Conservation (phyloP, 805 yeast species). For the Diddensiella santjacobensis region DNA sequence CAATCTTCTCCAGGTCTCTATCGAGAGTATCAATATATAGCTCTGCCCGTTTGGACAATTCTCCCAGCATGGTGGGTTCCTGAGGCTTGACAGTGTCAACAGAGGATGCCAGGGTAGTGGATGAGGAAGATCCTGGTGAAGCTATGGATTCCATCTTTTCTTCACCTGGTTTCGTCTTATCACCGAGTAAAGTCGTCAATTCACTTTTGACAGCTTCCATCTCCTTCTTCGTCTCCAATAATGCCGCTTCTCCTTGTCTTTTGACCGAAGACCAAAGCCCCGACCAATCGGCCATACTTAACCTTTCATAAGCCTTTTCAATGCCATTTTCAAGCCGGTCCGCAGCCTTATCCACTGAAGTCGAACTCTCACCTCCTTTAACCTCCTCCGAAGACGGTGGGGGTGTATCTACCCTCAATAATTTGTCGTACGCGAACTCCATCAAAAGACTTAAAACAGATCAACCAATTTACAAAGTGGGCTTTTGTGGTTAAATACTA, state of each 20-base stretch:
- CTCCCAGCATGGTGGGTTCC: slow-evolving; percentile 27
- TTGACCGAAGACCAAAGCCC: slow-evolving; percentile 30
- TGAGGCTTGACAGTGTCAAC: slow-evolving; percentile 13
- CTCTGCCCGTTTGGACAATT: slow-evolving; percentile 47
- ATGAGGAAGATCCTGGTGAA: background rate
- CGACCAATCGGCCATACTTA: slow-evolving; percentile 21
- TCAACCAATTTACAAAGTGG: background rate
- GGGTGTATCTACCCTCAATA: slow-evolving; percentile 14
- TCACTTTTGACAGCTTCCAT: slow-evolving; percentile 20
- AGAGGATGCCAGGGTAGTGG: slow-evolving; percentile 8
- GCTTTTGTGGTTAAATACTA: too few relatives aligned
- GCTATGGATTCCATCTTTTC: background rate
- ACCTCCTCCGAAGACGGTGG: slow-evolving; percentile 1
- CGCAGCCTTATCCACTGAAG: slow-evolving; percentile 27
- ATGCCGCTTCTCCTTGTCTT: slow-evolving; percentile 29
- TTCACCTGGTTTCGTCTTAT: background rate
- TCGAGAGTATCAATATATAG: slow-evolving; percentile 68
- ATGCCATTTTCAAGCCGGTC: slow-evolving; percentile 26
- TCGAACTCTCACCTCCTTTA: slow-evolving; percentile 4
- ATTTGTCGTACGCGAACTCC: slow-evolving; percentile 23
- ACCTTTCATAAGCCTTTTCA: slow-evolving; percentile 22
- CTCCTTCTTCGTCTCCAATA: slow-evolving; percentile 28
- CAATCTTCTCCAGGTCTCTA: slow-evolving; percentile 67
- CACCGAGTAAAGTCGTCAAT: slow-evolving; percentile 4
- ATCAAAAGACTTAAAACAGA: slow-evolving; percentile 2